Conservation (phyloP, 495 filamentous ascomycete genomes). For the Ramalina intermedia region DNA sequence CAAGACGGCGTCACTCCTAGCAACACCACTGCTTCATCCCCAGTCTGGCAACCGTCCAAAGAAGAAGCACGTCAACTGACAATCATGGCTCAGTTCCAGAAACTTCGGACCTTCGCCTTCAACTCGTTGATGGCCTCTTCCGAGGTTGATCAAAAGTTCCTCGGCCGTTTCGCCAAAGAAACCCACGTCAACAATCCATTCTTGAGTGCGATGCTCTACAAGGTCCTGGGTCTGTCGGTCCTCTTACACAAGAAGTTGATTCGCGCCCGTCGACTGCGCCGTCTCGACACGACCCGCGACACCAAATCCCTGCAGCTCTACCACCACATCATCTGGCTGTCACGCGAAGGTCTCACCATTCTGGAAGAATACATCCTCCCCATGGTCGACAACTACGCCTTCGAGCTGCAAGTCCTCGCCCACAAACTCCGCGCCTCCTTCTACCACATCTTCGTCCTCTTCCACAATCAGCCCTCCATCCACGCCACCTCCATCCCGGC, state of each 20-base stretch:
- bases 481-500: slow-evolving; percentile 27
- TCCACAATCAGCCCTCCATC: slow-evolving; percentile 64
- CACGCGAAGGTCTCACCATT: slow-evolving; percentile 77
- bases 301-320: slow-evolving; percentile 65
- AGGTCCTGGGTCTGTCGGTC: slow-evolving; percentile 79
- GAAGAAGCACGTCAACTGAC: not conserved
- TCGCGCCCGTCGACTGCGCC: slow-evolving; percentile 69
- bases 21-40: too few relatives aligned
- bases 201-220: slow-evolving; percentile 70
- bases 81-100: slow-evolving; percentile 8
- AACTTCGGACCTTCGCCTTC: slow-evolving; percentile 11
- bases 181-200: slow-evolving; percentile 57
- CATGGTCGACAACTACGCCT: slow-evolving; percentile 48
- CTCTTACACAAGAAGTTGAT: slow-evolving; percentile 76
- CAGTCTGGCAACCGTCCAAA: too few relatives aligned
- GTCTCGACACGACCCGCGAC: slow-evolving; percentile 60
- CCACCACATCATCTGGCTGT: slow-evolving; percentile 90
- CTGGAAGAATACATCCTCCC: slow-evolving; percentile 78
- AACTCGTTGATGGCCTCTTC: slow-evolving; percentile 74
- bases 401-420: slow-evolving; percentile 69
- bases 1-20: too few relatives aligned
- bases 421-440: slow-evolving; percentile 88
- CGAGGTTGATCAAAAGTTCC: slow-evolving; percentile 92
- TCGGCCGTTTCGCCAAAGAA: slow-evolving; percentile 68
- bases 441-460: slow-evolving; percentile 92